A percentile compares a stretch with the other conserved stretches of the same genome.
Conservation (phyloP, 495 filamentous ascomycete species). For the Podospora tetraspora region DNA sequence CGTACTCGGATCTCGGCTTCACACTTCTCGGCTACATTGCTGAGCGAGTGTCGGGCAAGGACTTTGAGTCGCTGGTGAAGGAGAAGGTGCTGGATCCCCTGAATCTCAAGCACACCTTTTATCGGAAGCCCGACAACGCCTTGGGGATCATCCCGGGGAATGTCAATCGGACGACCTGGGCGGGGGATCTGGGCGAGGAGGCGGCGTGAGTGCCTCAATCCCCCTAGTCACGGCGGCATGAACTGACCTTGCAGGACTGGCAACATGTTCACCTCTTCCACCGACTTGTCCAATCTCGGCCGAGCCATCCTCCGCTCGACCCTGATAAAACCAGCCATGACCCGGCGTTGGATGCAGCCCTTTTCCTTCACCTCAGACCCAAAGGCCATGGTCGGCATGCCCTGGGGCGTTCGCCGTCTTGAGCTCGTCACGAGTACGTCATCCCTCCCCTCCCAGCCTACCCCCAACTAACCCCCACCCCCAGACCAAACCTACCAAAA, state of each 20-base stretch:
- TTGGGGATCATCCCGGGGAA: constrained; percentile 35
- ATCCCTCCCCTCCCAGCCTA: not conserved
- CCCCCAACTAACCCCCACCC: not conserved
- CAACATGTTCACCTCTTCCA: constrained; percentile 50
- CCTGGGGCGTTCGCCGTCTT: constrained; percentile 52
- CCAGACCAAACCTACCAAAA: constrained; percentile 32
- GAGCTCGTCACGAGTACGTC: constrained; percentile 16
- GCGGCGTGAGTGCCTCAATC: constrained; percentile 26
- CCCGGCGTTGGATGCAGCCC: constrained; percentile 55
- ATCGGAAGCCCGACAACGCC: constrained; percentile 26
- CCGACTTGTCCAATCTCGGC: constrained; percentile 48
- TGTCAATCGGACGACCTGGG: constrained; percentile 26
- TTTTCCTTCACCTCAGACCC: constrained; percentile 43
- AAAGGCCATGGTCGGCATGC: constrained; percentile 43
- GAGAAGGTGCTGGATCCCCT: constrained; percentile 44
- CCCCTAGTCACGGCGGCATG: not conserved
- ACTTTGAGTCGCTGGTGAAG: constrained; percentile 41
- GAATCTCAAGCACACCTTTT: constrained; percentile 38
- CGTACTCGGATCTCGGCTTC: constrained; percentile 39
- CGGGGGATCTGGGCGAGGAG: constrained; percentile 31
- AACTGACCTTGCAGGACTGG: constrained; percentile 38
- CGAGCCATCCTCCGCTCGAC: constrained; percentile 49
- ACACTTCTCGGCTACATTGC: constrained; percentile 36
- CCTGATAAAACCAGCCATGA: constrained; percentile 42
- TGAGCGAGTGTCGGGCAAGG: constrained; percentile 36